Base-by-base conservation (phyloP, 495 filamentous ascomycete genomes). In the Copromyces sp. region DNA sequence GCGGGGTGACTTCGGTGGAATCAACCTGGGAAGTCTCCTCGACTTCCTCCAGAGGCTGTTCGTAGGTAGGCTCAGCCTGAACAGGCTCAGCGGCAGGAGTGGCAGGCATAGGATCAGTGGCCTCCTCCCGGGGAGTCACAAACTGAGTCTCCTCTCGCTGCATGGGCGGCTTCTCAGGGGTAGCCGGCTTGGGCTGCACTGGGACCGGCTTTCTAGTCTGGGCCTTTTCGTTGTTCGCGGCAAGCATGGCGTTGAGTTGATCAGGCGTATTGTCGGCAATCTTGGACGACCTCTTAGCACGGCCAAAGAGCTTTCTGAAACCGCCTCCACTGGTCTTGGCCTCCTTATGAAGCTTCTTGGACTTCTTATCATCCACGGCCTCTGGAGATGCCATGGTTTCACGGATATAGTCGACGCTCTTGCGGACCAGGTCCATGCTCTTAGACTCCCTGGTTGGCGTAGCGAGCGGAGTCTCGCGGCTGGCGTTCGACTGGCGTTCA, bases 231-330 rank as follows among this genome's bases (percentile, higher is more conserved):
- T 76, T 70, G 53, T 65, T 68, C 9, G 73, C 70, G 2, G 72
- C 72, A 37, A 79, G 68, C 75, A 84, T 82, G 39, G 74, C 40
- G 71, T 82, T 83, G 59, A 84, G 65, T 41, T 83, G 80, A 65
- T 78, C 76, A 20, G 84, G 79, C 14, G 84, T 82, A 74, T 84
- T 84, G 12, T 86, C 85, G 20, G 85, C 84, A 41, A 86, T 68
- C 79, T 83, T 86, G 0, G 84, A 87, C 69, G 80, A 75, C 69
- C 86, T 86, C 80, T 88, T 88, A 79, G 86, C 89, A 72, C 88
- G 86, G 40, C 85, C 85, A 76, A 92, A 92, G 71, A 92, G 78
- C 81, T 89, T 91, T 74, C 84, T 87, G 71, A 92, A 86, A 7
- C 87, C 83, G 47, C 79, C 78, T 11, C 75, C 80, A 17, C 78